phyloP scores from a whole-genome alignment of 2,329 filamentous ascomycete genomes.

The Cucurbitaria berberidis region DNA sequence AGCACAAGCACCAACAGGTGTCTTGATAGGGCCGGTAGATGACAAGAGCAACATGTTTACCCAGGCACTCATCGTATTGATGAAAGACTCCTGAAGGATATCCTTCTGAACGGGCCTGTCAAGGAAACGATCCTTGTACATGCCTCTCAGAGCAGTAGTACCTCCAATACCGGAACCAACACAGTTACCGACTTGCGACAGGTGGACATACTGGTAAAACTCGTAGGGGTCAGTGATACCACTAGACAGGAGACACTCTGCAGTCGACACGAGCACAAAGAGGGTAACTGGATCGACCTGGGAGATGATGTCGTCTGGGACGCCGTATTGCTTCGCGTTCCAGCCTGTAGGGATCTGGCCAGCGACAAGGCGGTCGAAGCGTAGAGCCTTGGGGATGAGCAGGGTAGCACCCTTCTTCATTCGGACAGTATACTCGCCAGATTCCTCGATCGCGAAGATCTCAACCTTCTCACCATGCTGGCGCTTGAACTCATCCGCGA shows the following conservation, averaged over 20 bases:
- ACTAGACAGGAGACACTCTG: conserved; percentile 85
- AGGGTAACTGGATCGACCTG: conserved; percentile 97
- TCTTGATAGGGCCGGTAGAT: conserved; percentile 97
- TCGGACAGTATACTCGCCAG: conserved; percentile 91
- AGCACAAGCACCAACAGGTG: conserved; percentile 94
- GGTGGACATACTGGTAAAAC: conserved; percentile 99
- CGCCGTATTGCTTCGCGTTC: conserved; percentile 94
- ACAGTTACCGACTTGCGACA: conserved; percentile 97
- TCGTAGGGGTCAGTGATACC: conserved; percentile 99
- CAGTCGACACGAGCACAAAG: conserved; percentile 91
- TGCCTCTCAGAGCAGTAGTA: conserved; percentile 86
- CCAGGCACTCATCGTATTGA: conserved; percentile 99
- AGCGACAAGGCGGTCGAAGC: conserved; percentile 95
- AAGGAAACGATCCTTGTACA: conserved; percentile 97
- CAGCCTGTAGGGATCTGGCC: conserved; percentile 97
- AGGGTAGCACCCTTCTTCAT: conserved; percentile 95
- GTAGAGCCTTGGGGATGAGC: conserved; percentile 94
- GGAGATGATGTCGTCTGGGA: conserved; percentile 95
- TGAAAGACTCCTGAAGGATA: conserved; percentile 98
- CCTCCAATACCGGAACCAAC: conserved; percentile 98
- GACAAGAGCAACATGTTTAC: conserved; percentile 99
- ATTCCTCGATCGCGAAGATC: conserved; percentile 92
- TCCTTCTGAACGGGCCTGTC: conserved; percentile 99
- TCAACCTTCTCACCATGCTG: conserved; percentile 98
- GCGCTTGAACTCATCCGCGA: conserved; percentile 94